Evolutionary conservation across 2,329 filamentous ascomycete species (phyloP), one percentile per base, ranked within the genome.

Genomic region (Purpureocillium lavendulum): DNA sequence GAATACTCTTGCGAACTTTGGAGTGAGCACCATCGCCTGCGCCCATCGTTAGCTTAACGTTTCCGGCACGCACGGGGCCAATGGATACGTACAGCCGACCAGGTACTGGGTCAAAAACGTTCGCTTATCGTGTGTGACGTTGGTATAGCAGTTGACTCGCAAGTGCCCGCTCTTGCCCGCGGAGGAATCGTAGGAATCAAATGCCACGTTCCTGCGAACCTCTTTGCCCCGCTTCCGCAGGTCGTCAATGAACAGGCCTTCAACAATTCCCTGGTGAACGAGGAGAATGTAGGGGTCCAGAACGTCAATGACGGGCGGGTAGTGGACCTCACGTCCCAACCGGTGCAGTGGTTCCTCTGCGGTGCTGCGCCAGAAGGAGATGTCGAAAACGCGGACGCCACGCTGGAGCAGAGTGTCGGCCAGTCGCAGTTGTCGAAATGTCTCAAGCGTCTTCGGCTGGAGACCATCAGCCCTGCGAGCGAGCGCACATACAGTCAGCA

Each of bases 371-470:
- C 83, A 87, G 56, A 86, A 86, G 33, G 77, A 71, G 44, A 87
- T 87, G 52, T 87, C 83, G 58, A 82, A 84, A 33, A 87, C 76
- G 34, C 75, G 76, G 36, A 82, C 82, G 24, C 80, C 82, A 49
- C 79, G 73, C 45, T 75, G 74, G 32, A 87, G 59, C 24, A 87
- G 59, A 2, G 74, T 66, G 46, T 86, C 81, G n/a, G 77, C 80
- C n/a, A 87, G 62, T 28, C 81, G 70, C 67, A 87, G 77, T 60
- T 86, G 82, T 45, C 77, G 74, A 50, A 87, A 74, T 0, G 83
- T 87, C 63, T 87, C 83, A 50, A 88, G 84, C 1, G 82, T 83
- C 61, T 87, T 87, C 33, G 83, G 83, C 52, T 87, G 83, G 38
- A 87, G 65, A 31, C 83, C 83, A 57, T 87, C 84, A 45, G 82